Evolutionary conservation across 2,329 filamentous ascomycete species (phyloP), one percentile per base, ranked within the genome.

Genomic region (Orbilia blumenaviensis): DNA sequence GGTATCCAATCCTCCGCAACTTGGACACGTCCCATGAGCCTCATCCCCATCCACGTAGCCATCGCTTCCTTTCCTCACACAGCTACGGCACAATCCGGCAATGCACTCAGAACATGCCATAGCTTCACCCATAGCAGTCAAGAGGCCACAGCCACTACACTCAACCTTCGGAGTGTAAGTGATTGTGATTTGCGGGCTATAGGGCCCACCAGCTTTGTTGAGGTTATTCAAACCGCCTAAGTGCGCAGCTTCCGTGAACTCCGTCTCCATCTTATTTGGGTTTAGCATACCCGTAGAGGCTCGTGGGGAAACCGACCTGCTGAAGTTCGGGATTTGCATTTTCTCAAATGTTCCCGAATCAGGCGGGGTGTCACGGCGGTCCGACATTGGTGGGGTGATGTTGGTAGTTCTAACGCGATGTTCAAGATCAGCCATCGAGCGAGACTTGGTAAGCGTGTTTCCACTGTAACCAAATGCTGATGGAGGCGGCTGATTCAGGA

Each of bases 341-440:
- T 76, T 76, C 64, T 76, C 72, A 76, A 76, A 76, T 76, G 72
- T 76, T 76, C 72, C 72, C 58, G 72, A 76, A 56, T 76, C 72
- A 42, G 72, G 72, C 50, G 72, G 72, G 12, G 72, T 76, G 50
- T 76, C 72, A 50, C 72, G 63, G 10, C 72, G 64, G 58, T 76
- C 72, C 8, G 72, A 76, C 64, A 76, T 76, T 44, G 72, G 72
- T 48, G 72, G 72, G 21, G 72, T 76, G 48, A 76, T 76, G 36
- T 76, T 76, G 18, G 72, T 76, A 14, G 72, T 76, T 25, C 72
- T 64, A 9, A 76, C 72, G n/a, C 72, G 72, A 12, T 76, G 72
- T 66, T 76, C 72, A 6, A 76, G 72, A 48, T 76, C 72, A 54
- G 72, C 72, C 72, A 76, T 76, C n/a, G 72, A 76, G 21, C 72